Evolutionary conservation across 768 basidiomycete species (phyloP).

Genomic region (Suillus ampliporus): DNA sequence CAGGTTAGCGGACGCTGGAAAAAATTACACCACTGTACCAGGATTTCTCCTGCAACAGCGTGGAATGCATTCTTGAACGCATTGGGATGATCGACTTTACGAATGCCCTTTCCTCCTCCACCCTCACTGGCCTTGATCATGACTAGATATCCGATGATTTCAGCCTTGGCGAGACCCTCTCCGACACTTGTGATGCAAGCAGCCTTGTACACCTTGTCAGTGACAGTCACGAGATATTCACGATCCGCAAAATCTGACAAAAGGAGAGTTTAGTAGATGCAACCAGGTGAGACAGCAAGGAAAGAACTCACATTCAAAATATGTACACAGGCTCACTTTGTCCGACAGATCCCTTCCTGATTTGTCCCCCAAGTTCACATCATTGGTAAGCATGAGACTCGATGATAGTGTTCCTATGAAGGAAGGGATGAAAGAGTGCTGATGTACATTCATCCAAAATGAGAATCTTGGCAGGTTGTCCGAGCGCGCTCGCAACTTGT

Average conservation of each 20-base stretch:
- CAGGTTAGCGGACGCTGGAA: too few species aligned
- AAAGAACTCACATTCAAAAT: slow-evolving; percentile 67
- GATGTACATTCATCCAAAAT: too few species aligned
- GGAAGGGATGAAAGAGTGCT: too few species aligned
- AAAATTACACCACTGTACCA: slow-evolving; percentile 58
- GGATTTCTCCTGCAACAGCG: slow-evolving; percentile 95
- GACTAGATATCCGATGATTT: slow-evolving; percentile 92
- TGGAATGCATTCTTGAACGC: slow-evolving; percentile 94
- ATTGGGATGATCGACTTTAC: slow-evolving; percentile 87
- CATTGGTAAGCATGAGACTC: slow-evolving; percentile 58
- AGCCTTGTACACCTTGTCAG: slow-evolving; percentile 83
- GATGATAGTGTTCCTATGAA: slow-evolving; percentile 56
- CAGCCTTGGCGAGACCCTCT: slow-evolving; percentile 82
- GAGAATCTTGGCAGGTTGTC: slow-evolving; percentile 76
- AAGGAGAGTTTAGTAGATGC: neutral
- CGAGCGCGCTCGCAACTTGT: slow-evolving; percentile 40
- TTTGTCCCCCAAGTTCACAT: too few species aligned
- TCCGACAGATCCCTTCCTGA: too few species aligned
- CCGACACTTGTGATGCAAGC: slow-evolving; percentile 91
- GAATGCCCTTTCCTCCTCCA: slow-evolving; percentile 98
- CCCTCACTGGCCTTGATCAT: slow-evolving; percentile 99
- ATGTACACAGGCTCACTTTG: too few species aligned
- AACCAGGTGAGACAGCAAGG: neutral
- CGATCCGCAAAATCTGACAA: slow-evolving; percentile 54
- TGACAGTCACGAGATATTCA: slow-evolving; percentile 86